A percentile compares a stretch with the other conserved stretches of the same genome.
Conservation (phyloP, 768 basidiomycete genomes). For the Termitomyces sp. region DNA sequence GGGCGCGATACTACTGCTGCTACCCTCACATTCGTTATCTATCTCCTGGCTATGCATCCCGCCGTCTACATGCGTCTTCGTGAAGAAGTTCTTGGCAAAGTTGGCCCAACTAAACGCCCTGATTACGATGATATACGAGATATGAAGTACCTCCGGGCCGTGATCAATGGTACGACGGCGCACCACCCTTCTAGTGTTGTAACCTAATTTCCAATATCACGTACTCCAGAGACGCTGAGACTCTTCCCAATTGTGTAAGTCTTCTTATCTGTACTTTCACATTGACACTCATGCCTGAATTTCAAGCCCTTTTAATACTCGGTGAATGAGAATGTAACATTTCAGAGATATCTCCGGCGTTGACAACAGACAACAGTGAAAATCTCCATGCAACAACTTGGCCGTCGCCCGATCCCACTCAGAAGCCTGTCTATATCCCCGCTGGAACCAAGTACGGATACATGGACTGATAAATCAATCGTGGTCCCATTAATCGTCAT, state of each 20-base stretch:
- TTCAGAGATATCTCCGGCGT: not conserved
- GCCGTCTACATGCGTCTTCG: slow-evolving; percentile 41
- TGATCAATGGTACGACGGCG: slow-evolving; percentile 48
- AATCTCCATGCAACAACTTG: slow-evolving; percentile 42
- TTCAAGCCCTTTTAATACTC: slow-evolving; percentile 42
- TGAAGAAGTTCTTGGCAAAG: slow-evolving; percentile 47
- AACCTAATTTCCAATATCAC: not conserved
- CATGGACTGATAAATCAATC: not conserved
- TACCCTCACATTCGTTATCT: slow-evolving; percentile 36
- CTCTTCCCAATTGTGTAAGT: slow-evolving; percentile 51
- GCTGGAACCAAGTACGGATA: slow-evolving; percentile 37
- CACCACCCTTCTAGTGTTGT: not conserved
- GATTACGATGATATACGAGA: slow-evolving; percentile 52
- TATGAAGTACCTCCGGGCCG: slow-evolving; percentile 60
- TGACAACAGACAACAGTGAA: slow-evolving; percentile 26
- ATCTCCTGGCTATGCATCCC: slow-evolving; percentile 48
- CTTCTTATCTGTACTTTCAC: not conserved
- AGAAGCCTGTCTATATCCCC: slow-evolving; percentile 51
- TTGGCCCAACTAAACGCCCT: slow-evolving; percentile 44
- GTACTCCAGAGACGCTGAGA: slow-evolving; percentile 41
- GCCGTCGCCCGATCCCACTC: slow-evolving; percentile 36
- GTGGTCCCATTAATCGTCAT: not conserved
- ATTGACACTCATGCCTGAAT: not conserved
- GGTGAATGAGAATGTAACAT: slow-evolving; percentile 20
- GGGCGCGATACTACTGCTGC: slow-evolving; percentile 42